Conservation (phyloP, 352 stramenopile species). For the Pythium phragmitis region DNA sequence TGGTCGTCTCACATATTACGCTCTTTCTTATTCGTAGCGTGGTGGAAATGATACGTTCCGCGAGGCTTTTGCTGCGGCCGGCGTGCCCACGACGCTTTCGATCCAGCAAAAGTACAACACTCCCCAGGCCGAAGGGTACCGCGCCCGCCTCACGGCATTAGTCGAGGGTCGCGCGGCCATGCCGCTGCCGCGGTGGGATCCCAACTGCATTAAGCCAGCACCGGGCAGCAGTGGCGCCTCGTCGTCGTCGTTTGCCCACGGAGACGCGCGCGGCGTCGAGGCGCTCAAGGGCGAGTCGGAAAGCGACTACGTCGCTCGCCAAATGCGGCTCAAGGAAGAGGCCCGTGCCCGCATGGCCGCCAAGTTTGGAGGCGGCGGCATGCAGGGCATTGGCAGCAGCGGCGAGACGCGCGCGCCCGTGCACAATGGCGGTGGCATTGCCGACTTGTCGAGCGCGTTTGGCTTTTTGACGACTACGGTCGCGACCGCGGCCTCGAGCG, state of each 20-base stretch:
- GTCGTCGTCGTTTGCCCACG: slow-evolving; percentile 35
- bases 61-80: slow-evolving; percentile 52
- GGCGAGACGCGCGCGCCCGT: slow-evolving; percentile 53
- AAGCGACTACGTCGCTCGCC: slow-evolving; percentile 66
- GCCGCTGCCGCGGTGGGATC: slow-evolving; percentile 68
- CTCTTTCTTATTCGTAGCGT: slow-evolving; percentile 25
- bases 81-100: slow-evolving; percentile 69
- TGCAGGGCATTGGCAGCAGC: slow-evolving; percentile 78
- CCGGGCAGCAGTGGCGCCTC: slow-evolving; percentile 19
- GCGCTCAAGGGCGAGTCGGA: slow-evolving; percentile 82
- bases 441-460: slow-evolving; percentile 67
- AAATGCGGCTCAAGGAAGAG: slow-evolving; percentile 74
- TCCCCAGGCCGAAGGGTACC: slow-evolving; percentile 75
- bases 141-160: slow-evolving; percentile 54
- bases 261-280: slow-evolving; percentile 70
- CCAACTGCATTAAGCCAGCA: slow-evolving; percentile 38
- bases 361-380: slow-evolving; percentile 73
- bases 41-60: slow-evolving; percentile 79
- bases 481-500: slow-evolving; percentile 58
- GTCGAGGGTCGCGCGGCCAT: slow-evolving; percentile 51
- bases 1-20: slow-evolving; percentile 6
- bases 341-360: slow-evolving; percentile 75
- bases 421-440: slow-evolving; percentile 37
- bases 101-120: slow-evolving; percentile 87
- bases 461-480: slow-evolving; percentile 76